These are phyloP conservation scores for Cystobasidiaceae sp. DNA, from an alignment of 1,284 basidiomycete species.

Conservation along the genomic window DNA sequence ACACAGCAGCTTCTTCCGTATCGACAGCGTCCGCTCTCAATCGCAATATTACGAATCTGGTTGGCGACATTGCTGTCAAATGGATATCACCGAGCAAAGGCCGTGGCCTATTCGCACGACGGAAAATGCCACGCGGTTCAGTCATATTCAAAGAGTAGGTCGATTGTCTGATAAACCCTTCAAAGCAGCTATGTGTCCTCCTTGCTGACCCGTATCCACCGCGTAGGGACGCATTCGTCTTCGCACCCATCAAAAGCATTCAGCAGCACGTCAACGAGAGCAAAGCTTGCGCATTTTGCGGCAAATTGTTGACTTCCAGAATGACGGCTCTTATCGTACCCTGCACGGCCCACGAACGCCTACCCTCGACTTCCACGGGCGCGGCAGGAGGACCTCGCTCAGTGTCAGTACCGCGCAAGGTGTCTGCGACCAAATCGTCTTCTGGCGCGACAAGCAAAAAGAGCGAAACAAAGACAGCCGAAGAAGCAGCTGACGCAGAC, in stretches of 20 bases:
- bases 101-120: constrained; percentile 12
- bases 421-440: not conserved
- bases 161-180: not conserved
- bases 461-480: not conserved
- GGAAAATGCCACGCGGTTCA: constrained; percentile 1
- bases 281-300: constrained; percentile 15
- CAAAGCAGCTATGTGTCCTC: not conserved
- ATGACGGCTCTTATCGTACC: constrained; percentile 6
- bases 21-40: too few relatives aligned
- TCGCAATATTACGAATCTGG: constrained; percentile 2
- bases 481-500: too few relatives aligned
- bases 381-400: too few relatives aligned
- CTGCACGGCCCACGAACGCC: constrained; percentile 15
- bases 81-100: constrained; percentile 8
- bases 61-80: constrained; percentile 21
- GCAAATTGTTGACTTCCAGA: constrained; percentile 19
- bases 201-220: not conserved
- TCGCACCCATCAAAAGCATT: constrained; percentile 23
- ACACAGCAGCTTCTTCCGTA: too few relatives aligned
- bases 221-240: constrained; percentile 21
- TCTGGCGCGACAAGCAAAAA: not conserved
- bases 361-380: not conserved
- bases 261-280: constrained; percentile 22
- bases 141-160: constrained; percentile 28
- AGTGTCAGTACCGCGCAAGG: not conserved